Evolutionary conservation across 2,329 filamentous ascomycete genomes (phyloP), one percentile per base, ranked within the genome.

Genomic region (Diaporthe citri): DNA sequence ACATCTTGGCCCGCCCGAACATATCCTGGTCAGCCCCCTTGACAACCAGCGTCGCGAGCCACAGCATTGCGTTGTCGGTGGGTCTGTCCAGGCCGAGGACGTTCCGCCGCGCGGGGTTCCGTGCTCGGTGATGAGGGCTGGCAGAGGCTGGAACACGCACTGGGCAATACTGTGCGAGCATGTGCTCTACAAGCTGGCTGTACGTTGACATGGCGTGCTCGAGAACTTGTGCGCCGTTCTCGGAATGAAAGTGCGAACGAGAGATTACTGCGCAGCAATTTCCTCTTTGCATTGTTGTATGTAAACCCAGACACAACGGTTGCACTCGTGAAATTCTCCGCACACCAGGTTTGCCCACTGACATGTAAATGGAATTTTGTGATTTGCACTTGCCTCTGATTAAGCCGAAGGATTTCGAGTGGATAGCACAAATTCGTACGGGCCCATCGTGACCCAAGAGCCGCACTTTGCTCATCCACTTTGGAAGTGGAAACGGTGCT

Each of bases 1-100:
- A 36, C 71, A 73, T 43, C 20, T n/a, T 64, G 2, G 71, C 71
- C 39, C n/a, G n/a, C n/a, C n/a, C n/a, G n/a, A n/a, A n/a, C n/a
- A n/a, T n/a, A n/a, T n/a, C n/a, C n/a, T n/a, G n/a, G n/a, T n/a
- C n/a, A n/a, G n/a, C n/a, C n/a, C n/a, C n/a, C n/a, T n/a, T n/a
- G n/a, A n/a, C n/a, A n/a, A n/a, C n/a, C n/a, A n/a, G n/a, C n/a
- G n/a, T n/a, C n/a, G n/a, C n/a, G n/a, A n/a, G n/a, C n/a, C n/a
- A n/a, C n/a, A n/a, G n/a, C n/a, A n/a, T n/a, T n/a, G n/a, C n/a
- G n/a, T n/a, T n/a, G n/a, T n/a, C n/a, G n/a, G n/a, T n/a, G n/a
- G n/a, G n/a, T n/a, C n/a, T n/a, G n/a, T n/a, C n/a, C n/a, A n/a
- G n/a, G n/a, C n/a, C n/a, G n/a, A n/a, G n/a, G n/a, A n/a, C n/a